Percentiles rank a stretch among this genome's conserved stretches.
Conservation (phyloP, 306 rosid genomes). For the Prunus padus region DNA sequence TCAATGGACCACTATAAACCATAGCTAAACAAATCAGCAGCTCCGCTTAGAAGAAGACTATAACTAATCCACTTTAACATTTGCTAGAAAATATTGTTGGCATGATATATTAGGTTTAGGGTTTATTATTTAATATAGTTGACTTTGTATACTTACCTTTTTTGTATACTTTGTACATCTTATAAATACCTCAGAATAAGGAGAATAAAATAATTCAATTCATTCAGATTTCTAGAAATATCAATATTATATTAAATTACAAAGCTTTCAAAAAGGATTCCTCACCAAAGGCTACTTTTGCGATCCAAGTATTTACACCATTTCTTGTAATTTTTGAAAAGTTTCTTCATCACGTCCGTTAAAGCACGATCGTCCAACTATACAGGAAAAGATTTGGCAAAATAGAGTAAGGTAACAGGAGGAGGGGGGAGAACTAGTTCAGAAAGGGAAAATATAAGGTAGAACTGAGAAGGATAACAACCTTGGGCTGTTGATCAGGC, state of each 20-base stretch:
- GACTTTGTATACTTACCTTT: no score
- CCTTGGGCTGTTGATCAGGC: constrained; percentile 79
- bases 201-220: no score
- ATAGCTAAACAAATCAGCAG: background rate
- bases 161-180: no score
- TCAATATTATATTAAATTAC: background rate
- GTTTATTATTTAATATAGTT: no score
- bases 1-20: background rate
- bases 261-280: constrained; percentile 6
- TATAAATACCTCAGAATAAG: no score
- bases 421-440: background rate
- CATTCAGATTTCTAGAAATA: no score
- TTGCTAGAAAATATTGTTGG: background rate
- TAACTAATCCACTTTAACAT: background rate
- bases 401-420: constrained; percentile 11
- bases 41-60: background rate
- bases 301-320: constrained; percentile 97
- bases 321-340: constrained; percentile 82
- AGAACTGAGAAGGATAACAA: constrained; percentile 29
- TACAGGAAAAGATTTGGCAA: constrained; percentile 9
- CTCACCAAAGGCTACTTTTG: constrained; percentile 99
- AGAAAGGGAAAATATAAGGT: constrained; percentile 16
- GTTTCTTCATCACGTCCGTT: constrained; percentile 88
- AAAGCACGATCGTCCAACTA: constrained; percentile 88
- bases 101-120: no score